Base-by-base conservation (phyloP, 2,329 filamentous ascomycete genomes). In the Scedosporium dehoogii region DNA sequence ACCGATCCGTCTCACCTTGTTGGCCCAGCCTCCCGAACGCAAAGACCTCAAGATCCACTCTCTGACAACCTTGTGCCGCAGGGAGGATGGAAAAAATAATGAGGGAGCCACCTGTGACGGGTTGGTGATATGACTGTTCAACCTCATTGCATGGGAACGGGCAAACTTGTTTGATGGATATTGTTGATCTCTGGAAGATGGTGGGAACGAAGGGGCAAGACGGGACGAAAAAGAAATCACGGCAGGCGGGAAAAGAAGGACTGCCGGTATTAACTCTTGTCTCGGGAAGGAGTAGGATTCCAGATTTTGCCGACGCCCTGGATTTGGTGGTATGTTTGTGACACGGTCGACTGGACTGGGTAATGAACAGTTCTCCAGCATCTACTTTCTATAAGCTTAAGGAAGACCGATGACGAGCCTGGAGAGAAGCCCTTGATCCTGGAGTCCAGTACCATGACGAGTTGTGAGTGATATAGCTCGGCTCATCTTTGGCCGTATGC, bases 11-110 rank as follows among this genome's bases (percentile, higher is more conserved):
- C 51, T 23, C 51, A 55, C 21, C 21, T 27, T 55, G 51, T 27
- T 23, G 23, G 51, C 18, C 18, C 18, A 6, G 23, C 51, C n/a
- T 55, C 51, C 18, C 51, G 51, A 25, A 55, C 51, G n/a, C 44
- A 48, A 48, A 14, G 44, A 58, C 62, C 29, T 23, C 58, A 63
- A 63, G 38, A 59, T 63, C 58, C 62, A 25, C 46, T 12, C 33
- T 44, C 14, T 59, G 23, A 63, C 44, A 48, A n/a, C 10, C 10
- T 12, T 3, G 6, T 38, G 33, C 44, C 44, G 44, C 44, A 48
- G 21, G 44, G 44, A 48, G 44, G 44, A 23, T n/a, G n/a, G 44
- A 10, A 9, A 48, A 48, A 48, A 18, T 38, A 38, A 38, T 14
- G 33, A 38, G 58, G 57, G 38, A 23, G 33, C 59, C 14, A 38